Conservation (phyloP, 192 early-diverging fungal genomes). For the Lobosporangium transversale region DNA sequence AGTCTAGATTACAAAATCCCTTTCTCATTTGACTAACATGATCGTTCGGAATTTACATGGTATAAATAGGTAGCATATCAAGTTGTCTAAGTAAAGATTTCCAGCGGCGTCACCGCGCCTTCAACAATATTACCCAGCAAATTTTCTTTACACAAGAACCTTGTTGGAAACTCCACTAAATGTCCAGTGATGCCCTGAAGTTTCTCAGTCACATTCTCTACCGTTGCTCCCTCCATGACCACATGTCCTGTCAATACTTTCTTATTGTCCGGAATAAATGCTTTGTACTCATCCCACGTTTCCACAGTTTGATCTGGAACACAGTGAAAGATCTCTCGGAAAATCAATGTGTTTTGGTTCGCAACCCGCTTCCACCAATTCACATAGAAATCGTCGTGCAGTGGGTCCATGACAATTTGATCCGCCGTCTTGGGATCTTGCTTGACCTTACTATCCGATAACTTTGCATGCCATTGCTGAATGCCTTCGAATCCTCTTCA, state of each 20-base stretch:
- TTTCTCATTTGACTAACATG: too few relatives aligned
- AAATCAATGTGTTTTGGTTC: constrained; percentile 70
- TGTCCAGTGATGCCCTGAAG: constrained; percentile 60
- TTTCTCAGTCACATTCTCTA: constrained; percentile 49
- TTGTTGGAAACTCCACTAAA: constrained; percentile 62
- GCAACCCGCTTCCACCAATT: constrained; percentile 73
- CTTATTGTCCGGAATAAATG: constrained; percentile 57
- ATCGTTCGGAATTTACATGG: too few relatives aligned
- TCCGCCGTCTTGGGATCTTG: constrained; percentile 53
- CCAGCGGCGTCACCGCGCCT: constrained; percentile 60
- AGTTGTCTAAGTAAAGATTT: constrained; percentile 64
- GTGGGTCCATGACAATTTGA: constrained; percentile 70
- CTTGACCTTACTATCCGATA: constrained; percentile 30
- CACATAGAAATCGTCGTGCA: constrained; percentile 67
- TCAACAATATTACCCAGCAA: constrained; percentile 56
- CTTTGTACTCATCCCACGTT: constrained; percentile 63
- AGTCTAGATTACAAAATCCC: too few relatives aligned
- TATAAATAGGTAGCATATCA: too few relatives aligned
- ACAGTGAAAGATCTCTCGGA: constrained; percentile 85
- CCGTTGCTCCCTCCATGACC: constrained; percentile 54
- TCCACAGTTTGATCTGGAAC: constrained; percentile 81
- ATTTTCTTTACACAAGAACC: constrained; percentile 65
- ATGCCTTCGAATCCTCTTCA: constrained; percentile 39
- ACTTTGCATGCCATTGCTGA: constrained; percentile 25
- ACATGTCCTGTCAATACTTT: constrained; percentile 61